Percentiles rank a stretch among this genome's conserved stretches.
phyloP scores from a whole-genome alignment of 768 basidiomycete genomes.

The Tylopilus vinaceipallidus region DNA sequence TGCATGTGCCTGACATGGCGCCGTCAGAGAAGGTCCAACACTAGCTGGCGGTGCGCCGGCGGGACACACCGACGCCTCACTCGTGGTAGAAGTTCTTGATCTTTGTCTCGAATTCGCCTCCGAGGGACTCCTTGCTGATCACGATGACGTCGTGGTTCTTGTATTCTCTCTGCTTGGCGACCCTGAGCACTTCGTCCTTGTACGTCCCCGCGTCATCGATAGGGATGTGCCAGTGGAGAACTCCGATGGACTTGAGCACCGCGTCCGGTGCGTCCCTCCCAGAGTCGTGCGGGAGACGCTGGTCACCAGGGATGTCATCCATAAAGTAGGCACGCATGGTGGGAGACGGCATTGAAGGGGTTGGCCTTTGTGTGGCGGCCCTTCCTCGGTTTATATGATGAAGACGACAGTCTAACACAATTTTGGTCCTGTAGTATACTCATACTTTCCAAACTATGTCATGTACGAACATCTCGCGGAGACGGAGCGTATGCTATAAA shows the following conservation, averaged over 20 bases:
- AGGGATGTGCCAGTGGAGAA: conserved; percentile 66
- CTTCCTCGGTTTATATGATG: no score
- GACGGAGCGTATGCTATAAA: neutral
- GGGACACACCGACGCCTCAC: conserved; percentile 37
- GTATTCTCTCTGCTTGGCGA: conserved; percentile 72
- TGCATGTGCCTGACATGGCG: conserved; percentile 70
- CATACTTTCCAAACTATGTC: no score
- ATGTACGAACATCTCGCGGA: no score
- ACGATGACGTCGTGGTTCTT: conserved; percentile 81
- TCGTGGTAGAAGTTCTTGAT: conserved; percentile 82
- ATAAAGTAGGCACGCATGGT: conserved; percentile 71
- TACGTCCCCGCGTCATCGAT: conserved; percentile 47
- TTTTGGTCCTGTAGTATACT: no score
- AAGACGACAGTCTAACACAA: no score
- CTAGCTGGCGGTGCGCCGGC: no score
- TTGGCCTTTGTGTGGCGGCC: no score
- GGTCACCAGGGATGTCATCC: conserved; percentile 75
- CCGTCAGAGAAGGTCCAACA: neutral
- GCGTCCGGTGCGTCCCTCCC: conserved; percentile 46
- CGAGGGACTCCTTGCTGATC: conserved; percentile 72
- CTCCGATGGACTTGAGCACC: conserved; percentile 55
- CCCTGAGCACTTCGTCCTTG: conserved; percentile 50
- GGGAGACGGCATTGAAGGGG: no score
- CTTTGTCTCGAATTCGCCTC: conserved; percentile 77
- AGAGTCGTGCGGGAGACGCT: conserved; percentile 76